These are phyloP conservation scores for Trichoderma gamsii DNA, from an alignment of 495 filamentous ascomycete genomes.

Conservation along the genomic window DNA sequence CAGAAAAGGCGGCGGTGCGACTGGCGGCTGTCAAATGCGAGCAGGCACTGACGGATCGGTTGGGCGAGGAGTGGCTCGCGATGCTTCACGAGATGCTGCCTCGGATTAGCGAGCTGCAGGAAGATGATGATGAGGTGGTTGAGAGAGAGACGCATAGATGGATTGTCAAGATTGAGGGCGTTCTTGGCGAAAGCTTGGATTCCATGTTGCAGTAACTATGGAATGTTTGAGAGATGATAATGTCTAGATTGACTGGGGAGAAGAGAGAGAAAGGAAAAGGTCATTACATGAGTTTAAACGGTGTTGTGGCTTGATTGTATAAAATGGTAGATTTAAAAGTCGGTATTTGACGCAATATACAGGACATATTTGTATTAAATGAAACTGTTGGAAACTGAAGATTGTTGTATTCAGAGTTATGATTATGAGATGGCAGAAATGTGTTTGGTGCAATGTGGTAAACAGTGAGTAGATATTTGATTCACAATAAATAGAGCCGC, in stretches of 20 bases:
- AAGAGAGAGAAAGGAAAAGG: not conserved
- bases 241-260: not conserved
- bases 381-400: not conserved
- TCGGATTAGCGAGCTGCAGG: conserved; percentile 85
- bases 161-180: conserved; percentile 80
- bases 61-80: conserved; percentile 89
- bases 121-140: conserved; percentile 90
- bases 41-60: conserved; percentile 63
- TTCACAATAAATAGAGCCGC: too few relatives aligned
- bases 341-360: conserved; percentile 1
- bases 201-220: conserved; percentile 70
- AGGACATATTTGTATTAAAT: not conserved
- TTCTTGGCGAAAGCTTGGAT: conserved; percentile 81
- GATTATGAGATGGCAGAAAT: not conserved
- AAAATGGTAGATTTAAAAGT: not conserved
- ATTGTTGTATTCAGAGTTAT: not conserved
- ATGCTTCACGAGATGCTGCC: conserved; percentile 91
- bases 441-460: too few relatives aligned
- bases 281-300: not conserved
- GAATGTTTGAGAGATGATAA: not conserved
- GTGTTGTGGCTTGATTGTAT: not conserved
- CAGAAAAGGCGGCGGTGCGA: conserved; percentile 57
- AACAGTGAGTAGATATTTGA: too few relatives aligned
- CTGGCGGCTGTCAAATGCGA: conserved; percentile 75
- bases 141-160: conserved; percentile 81